phyloP scores from a whole-genome alignment of 108 stramenopile species.

The Cyclotella distinguenda region DNA sequence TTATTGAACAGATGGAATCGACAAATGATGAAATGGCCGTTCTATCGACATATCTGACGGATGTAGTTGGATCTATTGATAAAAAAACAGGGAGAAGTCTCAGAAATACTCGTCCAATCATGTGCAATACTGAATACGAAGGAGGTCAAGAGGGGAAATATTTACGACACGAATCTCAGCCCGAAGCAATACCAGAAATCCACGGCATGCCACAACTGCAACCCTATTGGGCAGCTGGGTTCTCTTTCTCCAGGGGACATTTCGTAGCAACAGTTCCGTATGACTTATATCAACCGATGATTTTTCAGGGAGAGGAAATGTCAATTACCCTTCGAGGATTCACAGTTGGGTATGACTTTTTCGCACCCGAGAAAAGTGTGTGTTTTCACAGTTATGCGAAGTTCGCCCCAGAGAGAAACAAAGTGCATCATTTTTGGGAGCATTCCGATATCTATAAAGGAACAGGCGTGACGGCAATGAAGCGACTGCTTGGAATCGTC shows the following conservation, averaged over 20 bases:
- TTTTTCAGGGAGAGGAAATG: constrained; percentile 72
- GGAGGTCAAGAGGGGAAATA: constrained; percentile 42
- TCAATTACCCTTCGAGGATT: constrained; percentile 55
- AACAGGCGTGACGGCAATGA: constrained; percentile 47
- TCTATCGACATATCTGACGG: constrained; percentile 56
- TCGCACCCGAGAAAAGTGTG: constrained; percentile 53
- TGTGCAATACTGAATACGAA: constrained; percentile 70
- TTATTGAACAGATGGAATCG: constrained; percentile 50
- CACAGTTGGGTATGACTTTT: constrained; percentile 63
- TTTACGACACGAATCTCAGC: constrained; percentile 59
- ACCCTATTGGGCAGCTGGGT: constrained; percentile 87
- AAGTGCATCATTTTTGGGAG: constrained; percentile 51
- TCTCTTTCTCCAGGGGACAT: constrained; percentile 60
- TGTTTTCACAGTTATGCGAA: constrained; percentile 64
- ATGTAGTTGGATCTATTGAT: constrained; percentile 49
- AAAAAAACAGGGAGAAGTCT: constrained; percentile 35
- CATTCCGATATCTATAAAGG: constrained; percentile 38
- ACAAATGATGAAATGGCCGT: constrained; percentile 74
- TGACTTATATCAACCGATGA: constrained; percentile 58
- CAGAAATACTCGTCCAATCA: constrained; percentile 58
- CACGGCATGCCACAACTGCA: constrained; percentile 56
- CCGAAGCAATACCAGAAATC: constrained; percentile 44
- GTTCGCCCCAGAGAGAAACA: constrained; percentile 30
- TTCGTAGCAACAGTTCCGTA: constrained; percentile 53
- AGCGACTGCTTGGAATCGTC: constrained; percentile 52